Percentiles rank a stretch among this genome's conserved stretches.
phyloP scores from a whole-genome alignment of 2,329 filamentous ascomycete species.

The Cladophialophora carrionii region DNA sequence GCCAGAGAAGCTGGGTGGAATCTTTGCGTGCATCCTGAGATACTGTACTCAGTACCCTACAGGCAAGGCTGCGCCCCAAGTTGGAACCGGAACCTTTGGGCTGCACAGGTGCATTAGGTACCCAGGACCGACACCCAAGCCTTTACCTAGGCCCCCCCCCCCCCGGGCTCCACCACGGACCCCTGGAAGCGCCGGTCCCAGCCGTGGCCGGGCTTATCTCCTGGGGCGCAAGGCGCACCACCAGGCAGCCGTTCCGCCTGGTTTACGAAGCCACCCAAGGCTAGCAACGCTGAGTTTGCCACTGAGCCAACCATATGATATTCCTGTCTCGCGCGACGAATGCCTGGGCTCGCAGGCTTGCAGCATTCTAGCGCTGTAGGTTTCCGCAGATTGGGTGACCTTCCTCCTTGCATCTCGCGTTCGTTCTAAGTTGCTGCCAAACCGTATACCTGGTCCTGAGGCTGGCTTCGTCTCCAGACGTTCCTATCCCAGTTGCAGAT shows the following conservation, averaged over 20 bases:
- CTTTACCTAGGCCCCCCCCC: background rate
- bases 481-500: constrained; percentile 15
- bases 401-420: constrained; percentile 12
- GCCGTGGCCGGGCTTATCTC: background rate
- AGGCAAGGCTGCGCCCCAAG: background rate
- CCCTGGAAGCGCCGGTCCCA: background rate
- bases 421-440: constrained; percentile 8
- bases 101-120: background rate
- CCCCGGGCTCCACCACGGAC: background rate
- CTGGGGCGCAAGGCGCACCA: constrained; percentile 9
- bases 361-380: constrained; percentile 15
- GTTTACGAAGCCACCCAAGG: constrained; percentile 6
- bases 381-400: constrained; percentile 16
- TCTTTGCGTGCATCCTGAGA: background rate
- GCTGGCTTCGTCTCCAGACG: constrained; percentile 8
- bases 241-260: constrained; percentile 5
- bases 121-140: background rate
- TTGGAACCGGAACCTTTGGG: constrained; percentile 6
- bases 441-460: constrained; percentile 10
- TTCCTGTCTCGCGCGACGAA: constrained; percentile 8
- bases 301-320: constrained; percentile 14
- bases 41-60: background rate
- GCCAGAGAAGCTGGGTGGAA: background rate
- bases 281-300: constrained; percentile 16
- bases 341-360: constrained; percentile 5